Percentiles rank a stretch among this genome's conserved stretches.
phyloP scores from a whole-genome alignment of 768 basidiomycete species.

The Macrolepiota fuliginosa region DNA sequence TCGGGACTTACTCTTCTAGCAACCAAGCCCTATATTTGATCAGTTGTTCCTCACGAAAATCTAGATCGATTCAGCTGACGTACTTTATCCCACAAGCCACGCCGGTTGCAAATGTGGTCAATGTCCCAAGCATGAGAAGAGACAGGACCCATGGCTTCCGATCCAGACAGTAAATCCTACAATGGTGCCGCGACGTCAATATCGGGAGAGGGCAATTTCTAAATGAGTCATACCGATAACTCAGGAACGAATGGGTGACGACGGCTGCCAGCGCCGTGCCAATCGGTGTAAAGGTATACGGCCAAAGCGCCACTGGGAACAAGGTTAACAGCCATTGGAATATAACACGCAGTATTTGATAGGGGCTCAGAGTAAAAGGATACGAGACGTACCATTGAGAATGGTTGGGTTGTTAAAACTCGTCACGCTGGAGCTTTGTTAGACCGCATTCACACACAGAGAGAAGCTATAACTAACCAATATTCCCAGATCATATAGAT shows the following conservation, averaged over 20 bases:
- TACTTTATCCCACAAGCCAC: constrained; percentile 15
- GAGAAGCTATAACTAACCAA: not conserved
- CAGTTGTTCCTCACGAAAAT: not conserved
- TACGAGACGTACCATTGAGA: not conserved
- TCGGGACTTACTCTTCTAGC: constrained; percentile 4
- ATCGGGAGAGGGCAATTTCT: not conserved
- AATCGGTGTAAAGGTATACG: constrained; percentile 14
- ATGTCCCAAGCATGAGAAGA: constrained; percentile 4
- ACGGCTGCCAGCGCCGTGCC: constrained; percentile 15
- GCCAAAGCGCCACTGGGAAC: constrained; percentile 11
- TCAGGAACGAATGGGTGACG: constrained; percentile 17
- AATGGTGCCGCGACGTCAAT: not conserved
- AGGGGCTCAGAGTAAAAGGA: not conserved
- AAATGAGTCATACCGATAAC: constrained; percentile 9
- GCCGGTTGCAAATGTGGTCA: constrained; percentile 12
- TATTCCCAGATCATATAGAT: constrained; percentile 3
- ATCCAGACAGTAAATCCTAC: not conserved
- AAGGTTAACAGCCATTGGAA: not conserved
- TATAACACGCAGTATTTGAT: not conserved
- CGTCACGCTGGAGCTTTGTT: not conserved
- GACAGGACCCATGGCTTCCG: constrained; percentile 9
- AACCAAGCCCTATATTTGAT: constrained; percentile 10
- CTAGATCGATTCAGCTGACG: not conserved
- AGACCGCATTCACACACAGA: not conserved
- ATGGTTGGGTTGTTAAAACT: not conserved